Evolutionary conservation across 768 basidiomycete genomes (phyloP), one percentile per base, ranked within the genome.

Genomic region (Lactifluus volemus): DNA sequence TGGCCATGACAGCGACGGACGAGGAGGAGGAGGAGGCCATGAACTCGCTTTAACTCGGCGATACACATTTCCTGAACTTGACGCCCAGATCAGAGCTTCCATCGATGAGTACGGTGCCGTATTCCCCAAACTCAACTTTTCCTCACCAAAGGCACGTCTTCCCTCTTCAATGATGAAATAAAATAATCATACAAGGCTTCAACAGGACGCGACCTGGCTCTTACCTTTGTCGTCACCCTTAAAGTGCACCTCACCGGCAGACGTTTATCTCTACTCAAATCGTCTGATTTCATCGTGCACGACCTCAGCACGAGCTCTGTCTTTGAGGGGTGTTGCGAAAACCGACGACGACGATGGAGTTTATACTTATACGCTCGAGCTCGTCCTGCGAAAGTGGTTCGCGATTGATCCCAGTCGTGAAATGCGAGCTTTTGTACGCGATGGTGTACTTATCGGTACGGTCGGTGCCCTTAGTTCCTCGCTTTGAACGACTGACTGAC

Each of bases 91-190:
- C 63, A 75, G 89, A 52, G 71, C 75, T 14, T 80, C 78, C 38
- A 76, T 97, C n/a, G 67, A 74, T 49, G 73, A 80, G 58, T 94
- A 89, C 71, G 88, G 84, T 3, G 87, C 86, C 6, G 86, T 96
- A 32, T 98, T 98, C 70, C 94, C 95, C 0, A 98, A 98, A 73
- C 83, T 98, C 58, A 98, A 97, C 69, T 97, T 95, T 75, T 91
- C 93, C 6, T 86, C 91, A n/a, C 95, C 95, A 14, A 88, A 86
- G 76, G 94, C 89, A 61, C 59, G 78, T 67, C 42, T 39, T 39
- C 11, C 11, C 32, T 9, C 32, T 34, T 34, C 32, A 34, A 34
- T 34, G 9, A 34, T 9, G 32, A 32, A 32, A 32, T 32, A 4
- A 38, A n/a, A n/a, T n/a, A n/a, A n/a, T n/a, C n/a, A 38, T 11